A percentile compares a stretch with the other conserved stretches of the same genome.
phyloP scores from a whole-genome alignment of 129 eudicot species.

The Oenanthe sinensis region DNA sequence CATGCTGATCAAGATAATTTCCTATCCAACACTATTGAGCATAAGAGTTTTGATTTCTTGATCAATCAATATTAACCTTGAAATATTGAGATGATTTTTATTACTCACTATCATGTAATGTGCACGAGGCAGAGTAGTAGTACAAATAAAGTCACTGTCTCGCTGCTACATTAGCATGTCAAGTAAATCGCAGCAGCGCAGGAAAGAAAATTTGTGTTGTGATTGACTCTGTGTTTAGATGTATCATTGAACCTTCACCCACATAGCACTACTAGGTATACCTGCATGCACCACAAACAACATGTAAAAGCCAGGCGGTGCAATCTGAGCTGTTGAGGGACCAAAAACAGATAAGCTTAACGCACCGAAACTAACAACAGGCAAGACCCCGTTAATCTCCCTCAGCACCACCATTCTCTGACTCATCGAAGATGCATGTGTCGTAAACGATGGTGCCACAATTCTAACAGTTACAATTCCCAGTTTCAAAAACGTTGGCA shows the following conservation, averaged over 20 bases:
- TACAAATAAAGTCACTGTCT: too few relatives aligned
- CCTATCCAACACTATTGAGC: too few relatives aligned
- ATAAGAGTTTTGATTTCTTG: too few relatives aligned
- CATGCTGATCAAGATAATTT: too few relatives aligned
- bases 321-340: conserved; percentile 60
- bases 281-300: conserved; percentile 74
- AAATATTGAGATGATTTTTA: too few relatives aligned
- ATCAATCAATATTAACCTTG: too few relatives aligned
- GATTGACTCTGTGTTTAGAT: neutral
- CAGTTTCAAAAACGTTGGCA: conserved; percentile 22
- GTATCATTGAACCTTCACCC: conserved; percentile 54
- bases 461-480: conserved; percentile 40
- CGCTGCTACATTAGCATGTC: too few relatives aligned
- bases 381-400: conserved; percentile 17
- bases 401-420: conserved; percentile 71
- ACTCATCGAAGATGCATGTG: conserved; percentile 71
- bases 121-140: too few relatives aligned
- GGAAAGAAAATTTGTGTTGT: neutral
- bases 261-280: conserved; percentile 58
- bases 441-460: conserved; percentile 62
- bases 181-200: too few relatives aligned
- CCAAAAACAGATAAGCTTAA: conserved; percentile 38
- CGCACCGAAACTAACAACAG: conserved; percentile 11
- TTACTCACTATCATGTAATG: too few relatives aligned
- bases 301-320: conserved; percentile 78